These are phyloP conservation scores for Astrothelium macrocarpum DNA, from an alignment of 495 filamentous ascomycete genomes.

Conservation along the genomic window DNA sequence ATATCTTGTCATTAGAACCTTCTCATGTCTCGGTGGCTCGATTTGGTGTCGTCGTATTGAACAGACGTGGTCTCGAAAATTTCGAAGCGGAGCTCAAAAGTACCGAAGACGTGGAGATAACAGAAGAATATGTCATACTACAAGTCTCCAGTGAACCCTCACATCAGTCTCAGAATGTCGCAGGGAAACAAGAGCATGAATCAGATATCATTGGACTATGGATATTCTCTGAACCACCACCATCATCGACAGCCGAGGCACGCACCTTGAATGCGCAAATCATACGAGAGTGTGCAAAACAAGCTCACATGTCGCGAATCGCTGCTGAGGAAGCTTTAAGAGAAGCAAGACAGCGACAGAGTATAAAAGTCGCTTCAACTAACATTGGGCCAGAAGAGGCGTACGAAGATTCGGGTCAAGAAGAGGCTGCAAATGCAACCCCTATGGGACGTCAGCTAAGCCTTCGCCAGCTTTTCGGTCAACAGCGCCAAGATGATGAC, in stretches of 20 bases:
- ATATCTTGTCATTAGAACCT: not conserved
- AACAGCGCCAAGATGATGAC: conserved; percentile 44
- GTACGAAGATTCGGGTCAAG: conserved; percentile 34
- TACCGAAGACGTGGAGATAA: conserved; percentile 48
- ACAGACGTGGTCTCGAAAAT: conserved; percentile 51
- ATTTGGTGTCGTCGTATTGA: conserved; percentile 52
- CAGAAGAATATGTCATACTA: conserved; percentile 52
- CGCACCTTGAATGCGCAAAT: conserved; percentile 42
- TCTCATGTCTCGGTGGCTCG: conserved; percentile 16
- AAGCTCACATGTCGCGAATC: conserved; percentile 40
- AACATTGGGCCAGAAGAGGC: conserved; percentile 23
- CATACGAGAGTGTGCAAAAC: conserved; percentile 46
- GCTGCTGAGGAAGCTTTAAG: conserved; percentile 28
- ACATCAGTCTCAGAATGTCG: conserved; percentile 14
- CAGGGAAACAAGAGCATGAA: conserved; percentile 5
- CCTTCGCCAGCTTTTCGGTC: conserved; percentile 46
- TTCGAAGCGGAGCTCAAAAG: conserved; percentile 44
- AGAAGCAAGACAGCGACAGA: not conserved
- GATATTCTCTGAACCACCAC: conserved; percentile 51
- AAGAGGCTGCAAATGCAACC: conserved; percentile 31
- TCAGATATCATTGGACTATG: conserved; percentile 49
- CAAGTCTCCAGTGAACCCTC: conserved; percentile 31
- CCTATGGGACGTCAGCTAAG: conserved; percentile 47
- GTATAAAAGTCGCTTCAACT: conserved; percentile 1
- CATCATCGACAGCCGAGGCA: conserved; percentile 44